These are phyloP conservation scores for Neofusicoccum sp. DNA, from an alignment of 2,329 filamentous ascomycete species.

Conservation along the genomic window DNA sequence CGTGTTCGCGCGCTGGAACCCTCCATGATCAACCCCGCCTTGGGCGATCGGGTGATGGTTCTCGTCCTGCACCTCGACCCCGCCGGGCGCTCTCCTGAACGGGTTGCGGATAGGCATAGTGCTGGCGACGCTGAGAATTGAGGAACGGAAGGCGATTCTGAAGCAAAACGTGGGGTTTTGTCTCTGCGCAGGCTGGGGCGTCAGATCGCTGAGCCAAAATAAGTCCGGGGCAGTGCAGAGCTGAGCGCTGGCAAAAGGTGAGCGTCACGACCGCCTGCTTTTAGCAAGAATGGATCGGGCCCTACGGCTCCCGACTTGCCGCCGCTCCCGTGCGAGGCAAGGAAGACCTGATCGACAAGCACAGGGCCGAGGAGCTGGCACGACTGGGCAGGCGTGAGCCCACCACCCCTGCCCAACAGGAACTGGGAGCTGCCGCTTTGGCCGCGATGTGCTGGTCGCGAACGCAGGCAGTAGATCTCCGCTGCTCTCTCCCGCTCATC, in stretches of 20 bases:
- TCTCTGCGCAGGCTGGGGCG: not conserved
- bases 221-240: conserved; percentile 4
- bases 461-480: not conserved
- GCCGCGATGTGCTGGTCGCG: conserved; percentile 3
- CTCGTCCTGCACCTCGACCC: conserved; percentile 33
- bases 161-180: not conserved
- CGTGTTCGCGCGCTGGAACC: conserved; percentile 34
- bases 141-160: not conserved
- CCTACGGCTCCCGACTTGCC: not conserved
- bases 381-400: conserved; percentile 3
- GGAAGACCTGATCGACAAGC: conserved; percentile 8
- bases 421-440: not conserved
- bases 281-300: not conserved
- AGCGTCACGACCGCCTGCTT: conserved; percentile 12
- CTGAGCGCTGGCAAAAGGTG: not conserved
- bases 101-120: conserved; percentile 44
- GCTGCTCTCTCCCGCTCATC: not conserved
- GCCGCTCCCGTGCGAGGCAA: conserved; percentile 7
- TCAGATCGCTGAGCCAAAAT: not conserved
- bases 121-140: not conserved
- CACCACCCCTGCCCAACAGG: not conserved
- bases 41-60: conserved; percentile 25
- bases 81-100: conserved; percentile 36
- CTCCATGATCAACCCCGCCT: conserved; percentile 14
- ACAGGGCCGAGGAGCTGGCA: conserved; percentile 10